Evolutionary conservation across 2,329 filamentous ascomycete species (phyloP), one percentile per base, ranked within the genome.

Genomic region (Byssothecium circinans): DNA sequence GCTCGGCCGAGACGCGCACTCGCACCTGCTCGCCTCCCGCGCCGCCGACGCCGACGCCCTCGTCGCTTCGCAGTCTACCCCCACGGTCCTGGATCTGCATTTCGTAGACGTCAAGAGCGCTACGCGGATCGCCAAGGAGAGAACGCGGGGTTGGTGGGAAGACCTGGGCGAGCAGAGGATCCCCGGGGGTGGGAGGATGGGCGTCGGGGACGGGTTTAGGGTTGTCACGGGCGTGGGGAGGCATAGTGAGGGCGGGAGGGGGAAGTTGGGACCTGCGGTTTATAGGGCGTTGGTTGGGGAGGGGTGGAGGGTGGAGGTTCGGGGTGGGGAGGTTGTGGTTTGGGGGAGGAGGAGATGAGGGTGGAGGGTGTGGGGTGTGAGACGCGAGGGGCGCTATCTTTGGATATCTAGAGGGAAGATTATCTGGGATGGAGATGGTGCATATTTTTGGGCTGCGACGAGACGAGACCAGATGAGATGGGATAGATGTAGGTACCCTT

Each of bases 211-310:
- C 6, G 78, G 83, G 0, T 91, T 87, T 61, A 83, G 81, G 32
- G 85, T 97, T 50, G 81, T 97, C 44, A 95, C 91, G 2, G 92
- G 92, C 0, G 67, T 86, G 12, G 92, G 92, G 1, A 79, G 80
- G 44, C 92, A 97, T 70, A 94, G 84, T 60, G 80, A 83, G 38
- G 84, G 87, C 43, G 90, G 91, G 1, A 85, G 82, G 45, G 89
- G 87, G 1, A 85, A 83, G 57, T 69, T 97, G 49, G 86, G 91
- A 4, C 86, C 87, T 47, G 87, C 88, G 14, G 91, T 97, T n/a
- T 85, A 81, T 38, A 85, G 83, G 62, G 85, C 85, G 64, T 75
- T 97, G 34, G 78, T 85, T 32, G 79, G 82, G 36, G 88, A 92
- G 50, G 91, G 91, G 0, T 97, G 92, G 92, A 90, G 82, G 65